phyloP scores from a whole-genome alignment of 2,329 filamentous ascomycete genomes.

The Periglandula ipomoeae region DNA sequence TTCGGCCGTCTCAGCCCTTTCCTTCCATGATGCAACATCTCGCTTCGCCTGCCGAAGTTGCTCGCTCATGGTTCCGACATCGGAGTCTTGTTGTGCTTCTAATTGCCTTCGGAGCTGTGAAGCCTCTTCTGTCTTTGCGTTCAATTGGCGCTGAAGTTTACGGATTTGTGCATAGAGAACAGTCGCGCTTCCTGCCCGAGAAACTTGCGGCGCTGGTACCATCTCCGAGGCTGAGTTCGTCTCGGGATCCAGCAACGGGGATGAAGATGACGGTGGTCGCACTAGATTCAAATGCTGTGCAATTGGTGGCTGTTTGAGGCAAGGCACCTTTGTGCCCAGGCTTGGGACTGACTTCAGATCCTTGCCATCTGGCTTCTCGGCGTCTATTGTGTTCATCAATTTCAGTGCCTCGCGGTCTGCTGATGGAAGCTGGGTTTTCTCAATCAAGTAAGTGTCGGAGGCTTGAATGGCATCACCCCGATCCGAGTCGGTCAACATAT shows the following conservation, averaged over 20 bases:
- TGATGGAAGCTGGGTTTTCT: not conserved
- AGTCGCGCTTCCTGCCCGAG: conserved; percentile 20
- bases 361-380: not conserved
- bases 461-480: not conserved
- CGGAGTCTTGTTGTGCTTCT: conserved; percentile 32
- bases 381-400: not conserved
- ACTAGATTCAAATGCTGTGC: conserved; percentile 28
- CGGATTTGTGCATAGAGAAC: conserved; percentile 39
- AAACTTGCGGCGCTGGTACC: not conserved
- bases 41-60: conserved; percentile 31
- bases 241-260: conserved; percentile 6
- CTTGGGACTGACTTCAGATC: conserved; percentile 16
- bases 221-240: not conserved
- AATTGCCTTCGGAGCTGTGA: conserved; percentile 35
- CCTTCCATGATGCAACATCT: conserved; percentile 37
- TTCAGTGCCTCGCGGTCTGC: not conserved
- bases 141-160: conserved; percentile 38
- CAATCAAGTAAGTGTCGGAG: not conserved
- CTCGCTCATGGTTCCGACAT: conserved; percentile 37
- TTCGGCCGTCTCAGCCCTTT: conserved; percentile 47
- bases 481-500: not conserved
- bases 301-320: conserved; percentile 27
- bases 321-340: conserved; percentile 29
- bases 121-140: conserved; percentile 35
- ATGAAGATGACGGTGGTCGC: conserved; percentile 24